phyloP scores from a whole-genome alignment of 2,329 filamentous ascomycete species.

The Hymenoscyphus albidus region DNA sequence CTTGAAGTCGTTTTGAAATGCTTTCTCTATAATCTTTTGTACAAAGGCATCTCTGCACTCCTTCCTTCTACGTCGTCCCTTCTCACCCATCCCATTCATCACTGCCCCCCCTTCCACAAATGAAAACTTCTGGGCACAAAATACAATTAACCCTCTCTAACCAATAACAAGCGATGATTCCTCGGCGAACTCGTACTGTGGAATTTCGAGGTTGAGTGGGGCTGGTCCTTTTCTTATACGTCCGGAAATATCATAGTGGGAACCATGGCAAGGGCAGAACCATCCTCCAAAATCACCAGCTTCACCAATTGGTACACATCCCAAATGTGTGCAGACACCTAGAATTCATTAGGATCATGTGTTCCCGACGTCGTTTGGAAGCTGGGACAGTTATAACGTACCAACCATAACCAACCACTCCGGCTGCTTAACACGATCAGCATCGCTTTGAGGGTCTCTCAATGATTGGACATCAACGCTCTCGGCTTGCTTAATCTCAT shows the following conservation, averaged over 20 bases:
- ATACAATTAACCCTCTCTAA: conserved; percentile 47
- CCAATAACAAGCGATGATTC: conserved; percentile 88
- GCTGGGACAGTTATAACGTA: conserved; percentile 39
- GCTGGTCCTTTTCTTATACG: conserved; percentile 97
- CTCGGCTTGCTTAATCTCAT: conserved; percentile 94
- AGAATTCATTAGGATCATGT: conserved; percentile 6
- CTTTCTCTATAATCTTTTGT: conserved; percentile 31
- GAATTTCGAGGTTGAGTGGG: conserved; percentile 95
- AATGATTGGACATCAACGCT: conserved; percentile 76
- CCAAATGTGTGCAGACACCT: conserved; percentile 98
- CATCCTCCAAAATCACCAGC: conserved; percentile 96
- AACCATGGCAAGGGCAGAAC: conserved; percentile 99
- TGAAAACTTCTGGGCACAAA: conserved; percentile 12
- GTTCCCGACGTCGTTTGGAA: conserved; percentile 6
- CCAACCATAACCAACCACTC: conserved; percentile 99
- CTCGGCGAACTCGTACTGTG: conserved; percentile 86
- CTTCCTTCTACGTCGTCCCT: conserved; percentile 4
- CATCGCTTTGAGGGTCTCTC: conserved; percentile 86
- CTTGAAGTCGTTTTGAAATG: conserved; percentile 12
- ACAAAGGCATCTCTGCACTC: conserved; percentile 35
- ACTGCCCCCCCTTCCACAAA: conserved; percentile 38
- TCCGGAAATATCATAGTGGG: conserved; percentile 99
- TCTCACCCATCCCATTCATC: conserved; percentile 24
- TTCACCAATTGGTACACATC: conserved; percentile 98
- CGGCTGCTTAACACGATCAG: conserved; percentile 93